Conservation (phyloP, 768 basidiomycete genomes). For the Podaxis sp. region DNA sequence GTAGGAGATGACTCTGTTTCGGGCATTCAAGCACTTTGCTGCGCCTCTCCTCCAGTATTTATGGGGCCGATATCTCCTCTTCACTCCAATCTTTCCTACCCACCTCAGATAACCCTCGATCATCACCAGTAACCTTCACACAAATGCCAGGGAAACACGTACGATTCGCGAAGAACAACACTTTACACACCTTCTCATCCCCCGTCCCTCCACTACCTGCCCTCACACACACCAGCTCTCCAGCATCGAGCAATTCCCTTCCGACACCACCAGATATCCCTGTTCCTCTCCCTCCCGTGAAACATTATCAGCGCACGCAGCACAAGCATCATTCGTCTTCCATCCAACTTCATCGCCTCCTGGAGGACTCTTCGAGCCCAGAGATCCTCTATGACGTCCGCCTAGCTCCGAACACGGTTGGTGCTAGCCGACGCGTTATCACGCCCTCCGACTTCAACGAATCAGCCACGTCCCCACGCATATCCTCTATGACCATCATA, state of each 20-base stretch:
- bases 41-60: background rate
- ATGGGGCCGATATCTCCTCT: background rate
- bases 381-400: conserved; percentile 10
- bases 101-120: background rate
- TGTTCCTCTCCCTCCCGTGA: background rate
- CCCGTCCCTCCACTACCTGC: background rate
- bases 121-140: background rate
- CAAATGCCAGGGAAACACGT: conserved; percentile 10
- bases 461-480: background rate
- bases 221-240: background rate
- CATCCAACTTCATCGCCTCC: conserved; percentile 1
- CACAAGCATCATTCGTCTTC: background rate
- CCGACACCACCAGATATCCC: conserved; percentile 4
- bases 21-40: background rate
- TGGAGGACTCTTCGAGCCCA: conserved; percentile 1
- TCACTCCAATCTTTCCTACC: background rate
- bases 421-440: background rate
- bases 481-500: conserved; percentile 2
- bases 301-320: background rate
- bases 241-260: conserved; percentile 8
- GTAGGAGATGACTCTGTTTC: background rate
- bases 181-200: conserved; percentile 2
- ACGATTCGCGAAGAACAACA: conserved; percentile 6
- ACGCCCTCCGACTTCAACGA: conserved; percentile 1
- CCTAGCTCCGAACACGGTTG: background rate